Evolutionary conservation across 805 yeast genomes (phyloP), one percentile per base, ranked within the genome.

Genomic region (Saturnispora saitoi): DNA sequence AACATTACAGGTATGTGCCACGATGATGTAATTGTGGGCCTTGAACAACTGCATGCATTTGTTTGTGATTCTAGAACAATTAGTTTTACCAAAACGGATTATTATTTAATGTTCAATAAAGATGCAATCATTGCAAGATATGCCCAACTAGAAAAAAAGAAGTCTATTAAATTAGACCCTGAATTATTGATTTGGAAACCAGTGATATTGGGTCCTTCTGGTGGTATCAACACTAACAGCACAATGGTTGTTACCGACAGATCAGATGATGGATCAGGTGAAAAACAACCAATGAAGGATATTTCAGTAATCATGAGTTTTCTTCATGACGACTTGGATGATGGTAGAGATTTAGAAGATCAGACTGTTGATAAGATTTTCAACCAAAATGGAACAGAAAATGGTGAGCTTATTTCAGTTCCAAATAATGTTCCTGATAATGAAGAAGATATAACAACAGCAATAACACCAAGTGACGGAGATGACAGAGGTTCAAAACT

Each of bases 21-120:
- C 8, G 83, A 91, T 12, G 98, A 93, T 65, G 88, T 90, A 0
- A 73, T 91, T 5, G 86, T 85, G 42, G 95, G 95, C 0, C 68
- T 93, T 20, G 99, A 93, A 63, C 83, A 81, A 49, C 65, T 91
- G 28, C 72, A 78, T 24, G 80, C 83, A 8, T 67, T 93, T 20
- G 67, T 77, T 1, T 45, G 42, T 10, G 32, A 46, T 14, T 26
- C 40, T 12, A 32, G 34, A 19, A 24, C 26, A 9, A 66, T 72
- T 31, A 71, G 77, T 49, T 70, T 73, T 2, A 49, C 47, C 0
- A 70, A 75, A 1, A 69, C 70, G 15, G 60, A 59, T 24, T 87
- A 78, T 63, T 80, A 75, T 0, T 69, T 87, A 3, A 69, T 68
- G 9, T 65, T 86, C 8, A 75, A 84, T 53, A 51, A 76, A 28